Evolutionary conservation across 257 asterid genomes (phyloP), one percentile per base, ranked within the genome.

Genomic region (Plantago major): DNA sequence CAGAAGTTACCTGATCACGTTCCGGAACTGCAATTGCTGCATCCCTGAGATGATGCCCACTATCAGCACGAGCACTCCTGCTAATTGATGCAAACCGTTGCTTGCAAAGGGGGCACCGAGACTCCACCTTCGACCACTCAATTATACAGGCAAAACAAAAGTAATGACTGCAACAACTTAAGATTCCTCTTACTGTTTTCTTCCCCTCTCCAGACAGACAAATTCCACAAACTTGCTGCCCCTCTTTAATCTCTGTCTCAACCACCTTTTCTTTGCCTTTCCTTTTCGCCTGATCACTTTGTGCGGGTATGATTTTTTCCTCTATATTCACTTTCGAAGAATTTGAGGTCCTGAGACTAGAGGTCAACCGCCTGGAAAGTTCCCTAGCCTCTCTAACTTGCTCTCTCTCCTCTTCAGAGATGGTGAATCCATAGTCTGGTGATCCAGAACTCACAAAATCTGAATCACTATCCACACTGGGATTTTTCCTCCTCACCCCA

Each of bases 121-220:
- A 85, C 70, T 90, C 98, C 67, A 90, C 95, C 77, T 88, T 90
- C 22, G 98, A 88, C 98, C 98, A 90, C 70, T 85, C 98, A 88
- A 82, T 79, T 70, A 90, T 90, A 85, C 98, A 90, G 59, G 94
- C 79, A 73, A 88, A 90, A 76, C 98, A 90, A 51, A 88, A 90
- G 80, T 82, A 84, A 71, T 90, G 98, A 70, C 82, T 84, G 77
- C 98, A 90, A 65, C 94, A 90, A 74, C 81, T 81, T 64, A 90
- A 67, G 26, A 79, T 73, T 69, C 98, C 98, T 67, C 81, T 69
- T 22, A 85, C 75, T 51, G 87, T 88, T 66, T 77, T 79, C 77
- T 82, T 84, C 61, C 86, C 95, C 76, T 88, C 96, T 73, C 82
- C 95, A 15, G 96, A 83, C 48, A 90, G 78, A 74, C 98, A 90